These are phyloP conservation scores for Cladochytrium replicatum DNA, from an alignment of 192 early-diverging fungal species.

Conservation along the genomic window DNA sequence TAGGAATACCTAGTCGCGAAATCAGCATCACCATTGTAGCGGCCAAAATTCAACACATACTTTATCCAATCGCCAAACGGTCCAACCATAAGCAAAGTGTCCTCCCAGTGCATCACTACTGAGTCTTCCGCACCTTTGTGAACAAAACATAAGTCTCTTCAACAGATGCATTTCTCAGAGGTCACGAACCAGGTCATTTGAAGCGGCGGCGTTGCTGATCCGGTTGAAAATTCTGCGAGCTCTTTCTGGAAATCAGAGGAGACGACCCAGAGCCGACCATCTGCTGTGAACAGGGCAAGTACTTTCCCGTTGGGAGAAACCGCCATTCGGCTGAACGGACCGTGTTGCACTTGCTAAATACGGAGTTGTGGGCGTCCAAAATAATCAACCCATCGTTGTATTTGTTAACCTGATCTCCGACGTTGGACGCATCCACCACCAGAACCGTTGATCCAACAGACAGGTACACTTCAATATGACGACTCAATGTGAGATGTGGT, in stretches of 20 bases:
- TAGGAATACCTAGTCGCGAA: constrained; percentile 37
- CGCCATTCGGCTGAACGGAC: constrained; percentile 79
- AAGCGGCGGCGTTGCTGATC: constrained; percentile 51
- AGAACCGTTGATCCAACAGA: constrained; percentile 67
- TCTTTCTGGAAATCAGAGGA: constrained; percentile 93
- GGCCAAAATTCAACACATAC: constrained; percentile 21
- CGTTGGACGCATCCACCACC: constrained; percentile 67
- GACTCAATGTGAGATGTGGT: constrained; percentile 74
- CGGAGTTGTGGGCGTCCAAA: too few relatives aligned
- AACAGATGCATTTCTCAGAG: too few relatives aligned
- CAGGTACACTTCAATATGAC: constrained; percentile 83
- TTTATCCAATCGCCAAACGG: constrained; percentile 87
- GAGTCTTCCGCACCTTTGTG: constrained; percentile 99
- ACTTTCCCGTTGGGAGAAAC: constrained; percentile 94
- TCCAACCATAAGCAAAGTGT: constrained; percentile 78
- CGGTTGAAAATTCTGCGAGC: constrained; percentile 71
- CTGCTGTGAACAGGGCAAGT: constrained; percentile 70
- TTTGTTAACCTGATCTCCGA: constrained; percentile 81
- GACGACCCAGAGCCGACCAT: constrained; percentile 79
- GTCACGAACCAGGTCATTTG: constrained; percentile 80
- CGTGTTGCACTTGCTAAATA: constrained; percentile 75
- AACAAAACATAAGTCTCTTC: too few relatives aligned
- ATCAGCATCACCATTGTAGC: neutral
- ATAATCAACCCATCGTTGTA: too few relatives aligned
- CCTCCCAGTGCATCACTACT: constrained; percentile 76